Evolutionary conservation across 305 asterid species (phyloP).

Genomic region (Fraxinus platypoda): DNA sequence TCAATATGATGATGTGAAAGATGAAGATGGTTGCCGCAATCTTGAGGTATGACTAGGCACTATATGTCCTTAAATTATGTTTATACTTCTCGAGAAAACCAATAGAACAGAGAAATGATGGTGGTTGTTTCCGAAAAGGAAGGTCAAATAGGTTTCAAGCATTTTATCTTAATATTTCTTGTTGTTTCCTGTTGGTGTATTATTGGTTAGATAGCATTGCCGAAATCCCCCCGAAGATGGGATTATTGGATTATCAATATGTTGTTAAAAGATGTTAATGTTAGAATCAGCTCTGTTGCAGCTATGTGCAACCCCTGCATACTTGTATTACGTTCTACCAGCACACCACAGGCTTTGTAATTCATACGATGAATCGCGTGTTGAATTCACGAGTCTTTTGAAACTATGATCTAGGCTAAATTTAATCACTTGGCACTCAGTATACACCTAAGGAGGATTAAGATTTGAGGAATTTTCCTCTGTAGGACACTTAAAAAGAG

Average conservation of each 20-base stretch:
- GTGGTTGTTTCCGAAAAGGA: background rate
- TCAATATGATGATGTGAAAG: slow-evolving; percentile 66
- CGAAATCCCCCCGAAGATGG: background rate
- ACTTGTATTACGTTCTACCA: background rate
- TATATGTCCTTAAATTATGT: background rate
- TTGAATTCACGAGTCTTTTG: background rate
- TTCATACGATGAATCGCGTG: background rate
- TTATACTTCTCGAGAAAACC: background rate
- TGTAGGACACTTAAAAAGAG: background rate
- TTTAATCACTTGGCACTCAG: background rate
- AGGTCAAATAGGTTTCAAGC: background rate
- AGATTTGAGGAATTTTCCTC: background rate
- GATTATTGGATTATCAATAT: background rate
- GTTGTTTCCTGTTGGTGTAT: background rate
- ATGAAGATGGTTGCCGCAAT: slow-evolving; percentile 61
- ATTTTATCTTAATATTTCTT: background rate
- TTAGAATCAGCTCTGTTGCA: background rate
- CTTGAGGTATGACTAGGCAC: slow-evolving; percentile 58
- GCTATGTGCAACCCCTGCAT: background rate
- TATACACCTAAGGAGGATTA: background rate
- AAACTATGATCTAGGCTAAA: background rate
- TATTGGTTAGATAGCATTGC: background rate
- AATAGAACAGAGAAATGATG: background rate
- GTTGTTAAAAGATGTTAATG: background rate
- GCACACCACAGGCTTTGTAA: background rate